Base-by-base conservation (phyloP, 2,329 filamentous ascomycete species). In the Plenodomus lindquistii region DNA sequence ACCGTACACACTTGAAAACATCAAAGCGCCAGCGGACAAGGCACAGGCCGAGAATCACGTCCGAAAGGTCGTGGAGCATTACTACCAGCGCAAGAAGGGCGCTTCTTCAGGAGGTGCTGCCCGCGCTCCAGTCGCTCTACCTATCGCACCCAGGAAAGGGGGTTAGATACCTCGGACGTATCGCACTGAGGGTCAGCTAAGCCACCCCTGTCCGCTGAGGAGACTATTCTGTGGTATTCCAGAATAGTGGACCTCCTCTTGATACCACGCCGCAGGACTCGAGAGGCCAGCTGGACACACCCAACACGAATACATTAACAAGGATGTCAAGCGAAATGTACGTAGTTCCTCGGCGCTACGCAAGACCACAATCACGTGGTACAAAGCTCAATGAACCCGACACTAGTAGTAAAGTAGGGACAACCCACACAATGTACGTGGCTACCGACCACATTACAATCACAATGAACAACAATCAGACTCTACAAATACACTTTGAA, bases 1-100 rank as follows among this genome's bases (percentile, higher is more conserved):
- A 13, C 84, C 84, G 2, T 87, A 86, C 64, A 76, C 74, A 6
- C 69, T 79, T 18, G 81, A 83, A 37, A 80, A 81, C 60, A 82
- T 83, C 63, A 71, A 69, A 50, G 76, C 75, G 4, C 62, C 70
- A 2, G 62, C 72, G 46, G 72, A 73, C 36, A 77, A 78, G 58
- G 69, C 72, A 45, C 68, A 73, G 44, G 71, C 70, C 4, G 58
- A 77, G 19, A 65, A 63, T 11, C 71, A 74, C 27, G 73, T 79
- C 42, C 73, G 71, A 59, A 77, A 75, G 62, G 69, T 78, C 11
- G 64, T 80, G 20, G 76, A 79, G 52, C 74, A 72, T 45, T 70
- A 64, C 46, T 76, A 75, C 59, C 70, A 71, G 59, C 70, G 71
- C 59, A 79, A 79, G 53, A 71, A 64, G 49, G 57, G 52, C 11